phyloP scores from a whole-genome alignment of 495 filamentous ascomycete genomes.

The Neurospora hispaniola region DNA sequence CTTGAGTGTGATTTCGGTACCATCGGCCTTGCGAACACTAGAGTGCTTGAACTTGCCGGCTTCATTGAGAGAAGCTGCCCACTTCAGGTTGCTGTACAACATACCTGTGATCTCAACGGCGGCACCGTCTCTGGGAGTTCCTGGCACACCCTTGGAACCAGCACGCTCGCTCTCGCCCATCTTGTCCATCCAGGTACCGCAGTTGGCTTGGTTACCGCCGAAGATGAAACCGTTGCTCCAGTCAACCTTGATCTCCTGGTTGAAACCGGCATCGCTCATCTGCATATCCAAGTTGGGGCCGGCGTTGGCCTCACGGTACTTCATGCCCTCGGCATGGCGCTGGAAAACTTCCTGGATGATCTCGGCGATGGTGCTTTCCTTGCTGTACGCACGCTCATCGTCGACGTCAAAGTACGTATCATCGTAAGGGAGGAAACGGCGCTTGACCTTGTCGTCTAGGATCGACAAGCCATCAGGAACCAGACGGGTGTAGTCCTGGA shows the following conservation, averaged over 20 bases:
- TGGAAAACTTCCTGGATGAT: constrained; percentile 89
- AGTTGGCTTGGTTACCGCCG: constrained; percentile 88
- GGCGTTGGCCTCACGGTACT: constrained; percentile 90
- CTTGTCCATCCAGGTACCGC: constrained; percentile 99
- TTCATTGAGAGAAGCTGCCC: constrained; percentile 58
- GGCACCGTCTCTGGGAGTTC: constrained; percentile 90
- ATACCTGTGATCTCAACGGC: constrained; percentile 92
- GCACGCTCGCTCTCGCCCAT: constrained; percentile 97
- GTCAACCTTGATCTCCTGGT: constrained; percentile 81
- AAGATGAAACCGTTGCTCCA: constrained; percentile 91
- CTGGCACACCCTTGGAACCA: constrained; percentile 86
- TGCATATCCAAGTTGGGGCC: constrained; percentile 78
- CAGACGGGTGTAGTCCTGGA: constrained; percentile 85
- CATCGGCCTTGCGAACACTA: constrained; percentile 54
- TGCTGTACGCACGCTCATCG: constrained; percentile 78
- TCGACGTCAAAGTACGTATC: constrained; percentile 80
- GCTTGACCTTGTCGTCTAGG: constrained; percentile 62
- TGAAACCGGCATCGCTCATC: constrained; percentile 87
- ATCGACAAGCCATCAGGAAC: constrained; percentile 68
- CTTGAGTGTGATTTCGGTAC: constrained; percentile 53
- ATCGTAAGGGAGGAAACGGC: constrained; percentile 91
- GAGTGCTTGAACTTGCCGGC: constrained; percentile 58
- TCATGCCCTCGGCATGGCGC: constrained; percentile 78
- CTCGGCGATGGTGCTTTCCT: constrained; percentile 68
- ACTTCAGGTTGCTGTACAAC: constrained; percentile 75